These are phyloP conservation scores for Acanthamoeba castellanii DNA, from an alignment of 208 protist genomes.

Conservation along the genomic window DNA sequence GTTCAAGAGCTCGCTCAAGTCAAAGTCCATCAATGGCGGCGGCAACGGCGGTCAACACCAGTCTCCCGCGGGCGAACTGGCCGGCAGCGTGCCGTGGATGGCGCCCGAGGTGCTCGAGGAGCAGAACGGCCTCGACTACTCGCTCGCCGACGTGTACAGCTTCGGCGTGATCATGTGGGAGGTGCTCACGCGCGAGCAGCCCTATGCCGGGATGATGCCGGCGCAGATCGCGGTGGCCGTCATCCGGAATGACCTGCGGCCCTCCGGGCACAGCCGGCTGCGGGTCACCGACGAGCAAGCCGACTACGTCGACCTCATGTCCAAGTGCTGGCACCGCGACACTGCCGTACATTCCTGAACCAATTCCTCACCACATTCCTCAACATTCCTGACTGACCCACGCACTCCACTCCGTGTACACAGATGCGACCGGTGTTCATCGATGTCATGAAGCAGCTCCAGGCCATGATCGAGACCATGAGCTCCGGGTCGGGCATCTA, in stretches of 20 bases:
- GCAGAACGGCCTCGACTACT: neutral
- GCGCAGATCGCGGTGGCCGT: conserved; percentile 1
- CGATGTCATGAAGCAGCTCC: conserved; percentile 28
- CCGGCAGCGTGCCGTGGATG: conserved; percentile 48
- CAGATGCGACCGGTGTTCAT: conserved; percentile 1
- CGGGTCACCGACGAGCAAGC: neutral
- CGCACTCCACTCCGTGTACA: too few species aligned
- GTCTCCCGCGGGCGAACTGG: neutral
- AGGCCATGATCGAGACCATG: neutral
- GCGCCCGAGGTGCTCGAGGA: conserved; percentile 44
- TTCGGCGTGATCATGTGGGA: conserved; percentile 64
- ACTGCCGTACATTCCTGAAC: neutral
- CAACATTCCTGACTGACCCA: too few species aligned
- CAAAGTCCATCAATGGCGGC: neutral
- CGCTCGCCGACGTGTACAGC: conserved; percentile 42
- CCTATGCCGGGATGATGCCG: neutral
- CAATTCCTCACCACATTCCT: too few species aligned
- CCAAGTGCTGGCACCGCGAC: conserved; percentile 63
- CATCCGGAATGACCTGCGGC: conserved; percentile 4
- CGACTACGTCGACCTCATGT: neutral
- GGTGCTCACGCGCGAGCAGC: conserved; percentile 32
- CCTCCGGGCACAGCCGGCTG: neutral
- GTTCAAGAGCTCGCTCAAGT: conserved; percentile 35
- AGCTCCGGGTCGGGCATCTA: neutral
- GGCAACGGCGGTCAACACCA: neutral